phyloP scores from a whole-genome alignment of 495 filamentous ascomycete genomes.

The Penicillium coprophilum region DNA sequence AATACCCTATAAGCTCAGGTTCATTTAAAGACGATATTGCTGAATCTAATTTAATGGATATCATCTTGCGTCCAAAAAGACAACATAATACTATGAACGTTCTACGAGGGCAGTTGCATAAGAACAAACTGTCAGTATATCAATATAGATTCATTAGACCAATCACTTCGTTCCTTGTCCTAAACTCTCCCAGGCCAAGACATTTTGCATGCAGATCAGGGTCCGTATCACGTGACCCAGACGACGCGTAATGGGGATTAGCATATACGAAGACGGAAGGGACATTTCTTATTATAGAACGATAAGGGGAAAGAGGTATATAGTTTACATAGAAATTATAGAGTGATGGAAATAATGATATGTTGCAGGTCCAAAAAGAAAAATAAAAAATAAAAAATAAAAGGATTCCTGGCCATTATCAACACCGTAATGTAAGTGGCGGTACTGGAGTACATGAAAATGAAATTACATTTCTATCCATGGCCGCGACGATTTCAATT shows the following conservation, averaged over 20 bases:
- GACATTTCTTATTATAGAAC: background rate
- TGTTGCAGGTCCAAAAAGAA: too few species aligned
- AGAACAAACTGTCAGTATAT: constrained; percentile 1
- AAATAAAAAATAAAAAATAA: too few species aligned
- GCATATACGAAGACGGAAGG: background rate
- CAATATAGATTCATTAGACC: background rate
- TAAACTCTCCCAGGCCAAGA: constrained; percentile 2
- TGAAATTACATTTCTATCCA: background rate
- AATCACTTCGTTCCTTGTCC: background rate
- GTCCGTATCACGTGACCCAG: background rate
- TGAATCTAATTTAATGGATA: too few species aligned
- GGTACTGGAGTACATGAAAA: constrained; percentile 17
- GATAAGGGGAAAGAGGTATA: too few species aligned
- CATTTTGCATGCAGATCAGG: background rate
- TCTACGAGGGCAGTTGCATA: background rate
- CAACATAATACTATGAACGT: too few species aligned
- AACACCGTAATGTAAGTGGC: constrained; percentile 18
- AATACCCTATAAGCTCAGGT: too few species aligned
- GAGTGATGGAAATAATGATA: background rate
- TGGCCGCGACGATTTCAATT: background rate
- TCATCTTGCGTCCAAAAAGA: too few species aligned
- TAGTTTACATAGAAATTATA: background rate
- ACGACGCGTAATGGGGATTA: background rate
- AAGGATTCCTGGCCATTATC: background rate
- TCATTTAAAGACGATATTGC: too few species aligned